Conservation (phyloP, 306 rosid species). For the Aeschynomene evenia region DNA sequence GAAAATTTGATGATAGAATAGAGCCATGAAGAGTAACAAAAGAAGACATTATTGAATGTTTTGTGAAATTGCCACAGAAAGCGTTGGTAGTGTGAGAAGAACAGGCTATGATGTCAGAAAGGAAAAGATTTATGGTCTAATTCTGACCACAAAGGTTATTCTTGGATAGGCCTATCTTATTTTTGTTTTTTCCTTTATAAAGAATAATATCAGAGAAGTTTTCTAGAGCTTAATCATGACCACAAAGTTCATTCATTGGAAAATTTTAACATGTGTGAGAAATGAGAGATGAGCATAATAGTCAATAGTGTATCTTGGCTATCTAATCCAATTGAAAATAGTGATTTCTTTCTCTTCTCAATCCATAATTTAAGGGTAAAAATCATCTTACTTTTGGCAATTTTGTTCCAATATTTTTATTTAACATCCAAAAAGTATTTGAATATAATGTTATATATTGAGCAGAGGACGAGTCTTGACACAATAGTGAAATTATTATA, state of each 20-base stretch:
- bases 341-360: no score
- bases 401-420: background rate
- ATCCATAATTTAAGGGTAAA: no score
- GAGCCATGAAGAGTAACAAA: constrained; percentile 49
- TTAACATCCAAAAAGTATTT: background rate
- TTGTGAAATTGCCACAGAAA: background rate
- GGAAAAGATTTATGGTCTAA: constrained; percentile 6
- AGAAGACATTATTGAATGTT: constrained; percentile 52
- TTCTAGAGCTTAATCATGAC: constrained; percentile 6
- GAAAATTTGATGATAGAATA: constrained; percentile 57
- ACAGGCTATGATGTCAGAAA: background rate
- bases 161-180: constrained; percentile 44
- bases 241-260: constrained; percentile 18
- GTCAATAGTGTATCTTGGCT: background rate
- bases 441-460: no score
- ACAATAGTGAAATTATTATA: no score
- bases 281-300: background rate
- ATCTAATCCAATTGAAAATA: no score
- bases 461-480: no score
- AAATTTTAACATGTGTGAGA: background rate
- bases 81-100: constrained; percentile 13
- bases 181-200: background rate
- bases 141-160: constrained; percentile 29
- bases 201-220: background rate
- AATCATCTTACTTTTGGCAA: background rate